These are phyloP conservation scores for Pichia deserticola DNA, from an alignment of 805 yeast genomes.

Conservation along the genomic window DNA sequence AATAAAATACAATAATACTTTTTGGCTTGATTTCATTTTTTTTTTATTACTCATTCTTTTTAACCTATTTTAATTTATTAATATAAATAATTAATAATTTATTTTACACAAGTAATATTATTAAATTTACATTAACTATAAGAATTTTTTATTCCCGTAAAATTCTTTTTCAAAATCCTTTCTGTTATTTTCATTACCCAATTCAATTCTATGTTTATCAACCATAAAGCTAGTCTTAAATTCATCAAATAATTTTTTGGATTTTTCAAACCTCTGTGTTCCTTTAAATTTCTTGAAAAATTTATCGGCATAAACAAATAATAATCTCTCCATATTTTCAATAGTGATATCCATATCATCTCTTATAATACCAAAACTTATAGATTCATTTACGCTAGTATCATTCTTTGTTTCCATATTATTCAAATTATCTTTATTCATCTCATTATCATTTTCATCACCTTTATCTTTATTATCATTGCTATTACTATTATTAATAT, in stretches of 20 bases:
- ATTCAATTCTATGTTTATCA: slow-evolving; percentile 18
- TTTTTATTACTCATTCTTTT: too few relatives aligned
- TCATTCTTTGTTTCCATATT: background rate
- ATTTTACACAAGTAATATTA: too few relatives aligned
- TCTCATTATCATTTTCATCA: too few relatives aligned
- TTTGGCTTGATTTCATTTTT: too few relatives aligned
- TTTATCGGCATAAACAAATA: slow-evolving; percentile 27
- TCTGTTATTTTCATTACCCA: background rate
- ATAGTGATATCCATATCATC: background rate
- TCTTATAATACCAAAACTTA: background rate
- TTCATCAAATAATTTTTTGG: slow-evolving; percentile 23
- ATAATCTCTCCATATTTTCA: slow-evolving; percentile 27
- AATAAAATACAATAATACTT: too few relatives aligned
- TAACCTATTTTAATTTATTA: too few relatives aligned
- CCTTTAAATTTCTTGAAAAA: slow-evolving; percentile 24
- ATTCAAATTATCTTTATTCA: background rate
- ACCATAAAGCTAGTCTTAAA: slow-evolving; percentile 28
- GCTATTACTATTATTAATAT: background rate
- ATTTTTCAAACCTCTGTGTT: slow-evolving; percentile 18
- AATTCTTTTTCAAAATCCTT: too few relatives aligned
- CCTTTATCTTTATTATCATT: background rate
- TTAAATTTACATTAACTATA: too few relatives aligned
- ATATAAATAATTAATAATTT: too few relatives aligned
- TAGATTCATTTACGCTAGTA: too few relatives aligned
- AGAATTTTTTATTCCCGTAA: too few relatives aligned